phyloP scores from a whole-genome alignment of 257 asterid species.

The Oldenlandia corymbosa region DNA sequence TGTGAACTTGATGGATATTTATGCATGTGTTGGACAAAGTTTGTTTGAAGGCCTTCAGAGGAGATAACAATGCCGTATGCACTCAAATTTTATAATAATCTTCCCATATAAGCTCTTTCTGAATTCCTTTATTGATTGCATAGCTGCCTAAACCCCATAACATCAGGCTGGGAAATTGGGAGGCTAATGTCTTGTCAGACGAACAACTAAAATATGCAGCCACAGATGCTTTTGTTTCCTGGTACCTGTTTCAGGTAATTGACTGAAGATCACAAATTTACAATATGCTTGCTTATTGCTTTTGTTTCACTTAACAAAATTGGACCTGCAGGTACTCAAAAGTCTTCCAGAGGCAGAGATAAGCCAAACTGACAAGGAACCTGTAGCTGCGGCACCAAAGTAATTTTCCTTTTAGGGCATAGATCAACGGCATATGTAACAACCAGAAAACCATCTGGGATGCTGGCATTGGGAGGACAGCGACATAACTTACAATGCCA shows the following conservation, averaged over 20 bases:
- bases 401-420: conserved; percentile 2
- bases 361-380: conserved; percentile 22
- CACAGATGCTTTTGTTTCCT: conserved; percentile 81
- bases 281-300: neutral
- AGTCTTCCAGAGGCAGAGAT: conserved; percentile 42
- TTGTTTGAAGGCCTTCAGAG: no score
- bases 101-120: conserved; percentile 11
- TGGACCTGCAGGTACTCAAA: conserved; percentile 43
- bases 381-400: conserved; percentile 8
- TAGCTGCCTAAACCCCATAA: conserved; percentile 79
- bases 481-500: no score
- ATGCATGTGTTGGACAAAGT: no score
- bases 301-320: conserved; percentile 7
- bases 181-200: conserved; percentile 54
- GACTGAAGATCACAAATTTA: conserved; percentile 4
- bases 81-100: no score
- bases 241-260: conserved; percentile 77
- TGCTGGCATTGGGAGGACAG: no score
- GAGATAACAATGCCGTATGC: no score
- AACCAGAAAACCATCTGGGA: neutral
- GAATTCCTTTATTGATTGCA: conserved; percentile 26
- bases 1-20: neutral
- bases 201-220: conserved; percentile 78
- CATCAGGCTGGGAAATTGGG: conserved; percentile 89
- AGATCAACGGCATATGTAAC: neutral